These are phyloP conservation scores for Claviceps pazoutovae DNA, from an alignment of 2,329 filamentous ascomycete species.

Conservation along the genomic window DNA sequence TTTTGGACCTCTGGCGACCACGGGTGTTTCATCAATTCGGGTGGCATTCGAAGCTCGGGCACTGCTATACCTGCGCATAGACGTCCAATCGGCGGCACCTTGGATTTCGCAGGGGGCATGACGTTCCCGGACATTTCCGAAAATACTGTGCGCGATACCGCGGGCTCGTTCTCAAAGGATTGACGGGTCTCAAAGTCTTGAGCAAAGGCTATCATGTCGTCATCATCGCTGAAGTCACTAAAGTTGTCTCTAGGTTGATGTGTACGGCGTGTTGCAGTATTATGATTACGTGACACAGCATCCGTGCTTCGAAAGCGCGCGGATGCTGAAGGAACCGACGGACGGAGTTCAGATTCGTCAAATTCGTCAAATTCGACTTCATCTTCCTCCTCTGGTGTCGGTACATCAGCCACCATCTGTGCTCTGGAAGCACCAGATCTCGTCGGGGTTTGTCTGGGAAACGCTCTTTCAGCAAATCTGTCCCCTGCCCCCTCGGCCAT, in stretches of 20 bases:
- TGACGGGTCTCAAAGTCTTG: slow-evolving; percentile 34
- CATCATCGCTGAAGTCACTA: slow-evolving; percentile 36
- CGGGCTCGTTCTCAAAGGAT: slow-evolving; percentile 11
- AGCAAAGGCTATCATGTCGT: slow-evolving; percentile 38
- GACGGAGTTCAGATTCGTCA: slow-evolving; percentile 15
- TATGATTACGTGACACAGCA: neutral
- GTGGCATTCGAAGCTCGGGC: slow-evolving; percentile 25
- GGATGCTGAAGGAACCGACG: neutral
- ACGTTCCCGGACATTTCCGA: slow-evolving; percentile 36
- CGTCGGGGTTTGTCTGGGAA: slow-evolving; percentile 13
- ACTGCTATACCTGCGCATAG: slow-evolving; percentile 14
- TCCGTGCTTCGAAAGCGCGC: neutral
- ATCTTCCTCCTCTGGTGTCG: slow-evolving; percentile 6
- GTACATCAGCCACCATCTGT: neutral
- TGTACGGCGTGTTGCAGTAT: slow-evolving; percentile 1
- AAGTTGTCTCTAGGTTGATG: slow-evolving; percentile 20
- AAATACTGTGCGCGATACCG: slow-evolving; percentile 24
- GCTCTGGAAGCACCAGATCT: slow-evolving; percentile 1
- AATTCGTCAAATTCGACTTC: slow-evolving; percentile 18
- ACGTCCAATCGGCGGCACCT: slow-evolving; percentile 14
- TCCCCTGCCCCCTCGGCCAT: slow-evolving; percentile 14
- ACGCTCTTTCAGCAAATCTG: slow-evolving; percentile 9
- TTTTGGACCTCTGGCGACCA: slow-evolving; percentile 81
- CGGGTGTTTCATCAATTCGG: slow-evolving; percentile 47
- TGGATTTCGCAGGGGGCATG: slow-evolving; percentile 18